These are phyloP conservation scores for Crepidotus variabilis DNA, from an alignment of 768 basidiomycete species.

Conservation along the genomic window DNA sequence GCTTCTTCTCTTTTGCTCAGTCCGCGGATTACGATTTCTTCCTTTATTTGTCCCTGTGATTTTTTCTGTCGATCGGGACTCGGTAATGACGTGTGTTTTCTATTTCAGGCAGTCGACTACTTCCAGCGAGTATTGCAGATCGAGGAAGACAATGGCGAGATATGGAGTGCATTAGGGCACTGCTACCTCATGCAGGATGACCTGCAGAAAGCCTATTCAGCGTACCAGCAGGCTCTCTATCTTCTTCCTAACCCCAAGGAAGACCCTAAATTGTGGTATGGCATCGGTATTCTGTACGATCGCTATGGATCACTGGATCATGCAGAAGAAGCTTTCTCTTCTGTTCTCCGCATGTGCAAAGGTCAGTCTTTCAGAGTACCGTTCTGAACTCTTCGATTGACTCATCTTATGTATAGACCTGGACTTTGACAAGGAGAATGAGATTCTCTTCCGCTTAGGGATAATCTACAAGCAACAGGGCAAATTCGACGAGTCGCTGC, in stretches of 20 bases:
- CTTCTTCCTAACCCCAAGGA: constrained; percentile 90
- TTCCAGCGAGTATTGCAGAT: constrained; percentile 90
- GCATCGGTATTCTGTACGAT: constrained; percentile 98
- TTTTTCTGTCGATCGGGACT: constrained; percentile 25
- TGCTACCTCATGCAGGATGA: constrained; percentile 99
- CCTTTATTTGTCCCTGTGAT: constrained; percentile 25
- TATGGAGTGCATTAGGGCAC: constrained; percentile 96
- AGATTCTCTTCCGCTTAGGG: constrained; percentile 95
- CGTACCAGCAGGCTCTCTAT: constrained; percentile 97
- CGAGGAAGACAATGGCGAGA: constrained; percentile 96
- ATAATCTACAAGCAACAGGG: constrained; percentile 99
- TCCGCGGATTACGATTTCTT: constrained; percentile 35
- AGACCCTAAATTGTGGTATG: constrained; percentile 99
- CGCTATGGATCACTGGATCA: constrained; percentile 98
- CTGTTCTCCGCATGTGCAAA: constrained; percentile 95
- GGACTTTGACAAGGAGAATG: constrained; percentile 98
- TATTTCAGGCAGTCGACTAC: constrained; percentile 85
- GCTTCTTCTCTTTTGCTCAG: constrained; percentile 19
- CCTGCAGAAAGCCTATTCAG: constrained; percentile 96
- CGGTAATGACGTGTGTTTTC: constrained; percentile 34
- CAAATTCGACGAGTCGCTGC: constrained; percentile 84
- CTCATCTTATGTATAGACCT: constrained; percentile 32
- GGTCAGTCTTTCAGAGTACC: constrained; percentile 48
- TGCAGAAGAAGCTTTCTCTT: constrained; percentile 97
- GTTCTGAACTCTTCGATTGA: constrained; percentile 15